Percentiles rank a stretch among this genome's conserved stretches.
phyloP scores from a whole-genome alignment of 768 basidiomycete genomes.

The Serendipita sp. region DNA sequence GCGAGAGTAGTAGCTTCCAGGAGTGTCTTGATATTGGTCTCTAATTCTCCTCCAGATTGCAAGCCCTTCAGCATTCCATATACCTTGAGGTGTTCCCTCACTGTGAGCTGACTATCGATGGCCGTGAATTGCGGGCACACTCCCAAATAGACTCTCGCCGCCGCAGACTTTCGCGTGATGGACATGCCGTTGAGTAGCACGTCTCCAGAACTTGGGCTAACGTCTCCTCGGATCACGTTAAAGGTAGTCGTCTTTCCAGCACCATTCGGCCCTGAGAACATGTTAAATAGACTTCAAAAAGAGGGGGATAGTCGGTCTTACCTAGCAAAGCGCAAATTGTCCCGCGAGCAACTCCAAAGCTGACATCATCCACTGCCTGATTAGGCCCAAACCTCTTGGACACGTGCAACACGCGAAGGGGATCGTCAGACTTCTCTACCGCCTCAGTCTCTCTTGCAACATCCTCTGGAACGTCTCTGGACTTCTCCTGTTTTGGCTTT shows the following conservation, averaged over 20 bases:
- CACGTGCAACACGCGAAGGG: conserved; percentile 45
- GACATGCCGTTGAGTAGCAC: conserved; percentile 51
- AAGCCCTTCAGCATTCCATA: conserved; percentile 65
- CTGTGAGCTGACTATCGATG: conserved; percentile 61
- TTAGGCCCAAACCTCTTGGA: conserved; percentile 40
- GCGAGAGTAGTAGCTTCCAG: conserved; percentile 44
- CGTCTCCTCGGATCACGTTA: conserved; percentile 59
- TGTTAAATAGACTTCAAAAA: background rate
- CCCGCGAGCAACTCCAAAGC: conserved; percentile 44
- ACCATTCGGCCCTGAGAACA: background rate
- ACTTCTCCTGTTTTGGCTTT: background rate
- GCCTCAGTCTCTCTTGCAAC: conserved; percentile 37
- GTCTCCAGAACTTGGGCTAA: conserved; percentile 51
- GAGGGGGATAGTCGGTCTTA: background rate
- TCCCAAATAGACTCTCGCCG: conserved; percentile 51
- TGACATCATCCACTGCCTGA: conserved; percentile 54
- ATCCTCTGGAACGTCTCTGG: conserved; percentile 23
- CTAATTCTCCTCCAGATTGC: conserved; percentile 29
- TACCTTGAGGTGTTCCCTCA: conserved; percentile 54
- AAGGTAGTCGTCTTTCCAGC: conserved; percentile 64
- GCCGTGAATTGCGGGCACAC: conserved; percentile 79
- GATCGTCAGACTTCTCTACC: conserved; percentile 33
- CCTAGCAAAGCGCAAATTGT: conserved; percentile 60
- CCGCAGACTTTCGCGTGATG: conserved; percentile 44
- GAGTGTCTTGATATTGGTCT: conserved; percentile 37